Evolutionary conservation across 169 alveolate species (phyloP).

Genomic region (Eimeria tenella): DNA sequence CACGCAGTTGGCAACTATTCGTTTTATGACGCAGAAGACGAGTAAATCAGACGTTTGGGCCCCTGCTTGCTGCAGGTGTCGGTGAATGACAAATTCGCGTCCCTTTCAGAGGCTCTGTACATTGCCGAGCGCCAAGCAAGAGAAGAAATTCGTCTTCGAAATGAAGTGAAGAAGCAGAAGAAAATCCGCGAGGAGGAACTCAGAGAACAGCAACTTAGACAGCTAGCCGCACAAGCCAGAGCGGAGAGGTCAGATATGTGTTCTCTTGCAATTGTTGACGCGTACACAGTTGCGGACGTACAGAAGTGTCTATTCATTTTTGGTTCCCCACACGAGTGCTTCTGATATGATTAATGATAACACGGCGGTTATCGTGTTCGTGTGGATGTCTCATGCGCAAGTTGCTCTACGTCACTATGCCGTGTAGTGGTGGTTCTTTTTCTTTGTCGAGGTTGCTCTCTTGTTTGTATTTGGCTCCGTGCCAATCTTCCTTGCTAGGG

Average conservation of each 20-base stretch:
- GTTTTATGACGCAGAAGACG: no score
- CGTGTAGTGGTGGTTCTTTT: no score
- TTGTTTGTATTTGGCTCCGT: no score
- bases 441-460: no score
- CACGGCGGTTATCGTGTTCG: no score
- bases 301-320: neutral
- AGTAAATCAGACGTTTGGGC: neutral
- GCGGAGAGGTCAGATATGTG: conserved; percentile 73
- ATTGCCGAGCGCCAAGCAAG: conserved; percentile 97
- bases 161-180: conserved; percentile 89
- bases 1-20: no score
- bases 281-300: neutral
- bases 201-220: conserved; percentile 93
- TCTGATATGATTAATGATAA: no score
- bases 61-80: conserved; percentile 77
- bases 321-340: no score
- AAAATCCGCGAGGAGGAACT: conserved; percentile 91
- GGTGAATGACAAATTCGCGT: conserved; percentile 96
- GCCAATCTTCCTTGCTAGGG: no score
- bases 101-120: conserved; percentile 95
- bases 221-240: conserved; percentile 94
- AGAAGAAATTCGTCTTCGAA: conserved; percentile 97
- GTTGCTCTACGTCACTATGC: no score
- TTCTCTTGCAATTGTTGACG: neutral
- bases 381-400: no score